Evolutionary conservation across 1,284 basidiomycete genomes (phyloP).

Genomic region (Sporisorium scitamineum): DNA sequence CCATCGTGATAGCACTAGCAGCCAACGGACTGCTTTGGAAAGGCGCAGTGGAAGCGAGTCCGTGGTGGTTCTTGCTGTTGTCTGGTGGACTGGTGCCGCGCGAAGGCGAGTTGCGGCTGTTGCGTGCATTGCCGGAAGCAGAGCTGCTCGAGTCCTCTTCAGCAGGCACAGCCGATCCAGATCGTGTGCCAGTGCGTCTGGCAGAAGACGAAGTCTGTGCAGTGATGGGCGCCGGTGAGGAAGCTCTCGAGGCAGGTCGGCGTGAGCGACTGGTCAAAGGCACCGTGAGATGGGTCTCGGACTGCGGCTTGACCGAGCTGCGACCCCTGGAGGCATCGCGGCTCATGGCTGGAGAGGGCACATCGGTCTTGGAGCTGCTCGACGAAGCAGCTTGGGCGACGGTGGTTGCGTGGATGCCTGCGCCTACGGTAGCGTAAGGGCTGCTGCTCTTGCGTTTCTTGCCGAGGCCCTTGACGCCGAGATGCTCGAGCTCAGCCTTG

Average conservation of each 20-base stretch:
- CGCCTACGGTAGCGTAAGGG: slow-evolving; percentile 51
- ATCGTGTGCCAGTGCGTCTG: slow-evolving; percentile 29
- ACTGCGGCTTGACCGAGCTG: slow-evolving; percentile 26
- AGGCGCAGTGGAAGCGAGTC: slow-evolving; percentile 41
- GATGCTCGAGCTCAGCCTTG: slow-evolving; percentile 60
- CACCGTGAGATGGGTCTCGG: slow-evolving; percentile 28
- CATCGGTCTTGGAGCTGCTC: slow-evolving; percentile 12
- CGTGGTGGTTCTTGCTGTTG: slow-evolving; percentile 37
- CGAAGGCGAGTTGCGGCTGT: slow-evolving; percentile 21
- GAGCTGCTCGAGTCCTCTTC: slow-evolving; percentile 25
- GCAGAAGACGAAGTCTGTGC: slow-evolving; percentile 13
- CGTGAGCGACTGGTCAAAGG: slow-evolving; percentile 44
- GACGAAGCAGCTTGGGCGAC: slow-evolving; percentile 17
- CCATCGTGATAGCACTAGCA: slow-evolving; percentile 51
- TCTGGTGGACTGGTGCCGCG: slow-evolving; percentile 46
- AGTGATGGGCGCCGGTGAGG: slow-evolving; percentile 39
- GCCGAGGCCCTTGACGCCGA: slow-evolving; percentile 60
- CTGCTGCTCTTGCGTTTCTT: slow-evolving; percentile 65
- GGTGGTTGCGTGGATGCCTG: not conserved
- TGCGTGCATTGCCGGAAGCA: slow-evolving; percentile 8
- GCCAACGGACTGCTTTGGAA: slow-evolving; percentile 53
- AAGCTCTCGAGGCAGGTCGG: slow-evolving; percentile 42
- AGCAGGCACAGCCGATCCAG: slow-evolving; percentile 23
- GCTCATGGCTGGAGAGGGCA: slow-evolving; percentile 33
- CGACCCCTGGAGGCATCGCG: slow-evolving; percentile 42